Conservation (phyloP, 2,329 filamentous ascomycete genomes). For the Lasiodiplodia gonubiensis region DNA sequence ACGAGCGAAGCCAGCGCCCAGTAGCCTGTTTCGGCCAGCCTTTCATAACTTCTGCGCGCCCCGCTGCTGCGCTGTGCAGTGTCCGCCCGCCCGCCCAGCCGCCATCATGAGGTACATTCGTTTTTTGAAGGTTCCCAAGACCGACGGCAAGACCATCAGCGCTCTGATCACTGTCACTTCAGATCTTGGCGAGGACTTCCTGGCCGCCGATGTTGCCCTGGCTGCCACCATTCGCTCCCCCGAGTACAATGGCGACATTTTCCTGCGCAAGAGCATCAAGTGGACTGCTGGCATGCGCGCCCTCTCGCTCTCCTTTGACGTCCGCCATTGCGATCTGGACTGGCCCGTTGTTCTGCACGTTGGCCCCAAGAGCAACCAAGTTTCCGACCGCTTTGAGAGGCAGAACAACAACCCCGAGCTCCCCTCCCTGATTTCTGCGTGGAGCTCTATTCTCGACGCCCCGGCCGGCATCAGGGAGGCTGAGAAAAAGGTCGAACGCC, state of each 20-base stretch:
- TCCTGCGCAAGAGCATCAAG: constrained; percentile 49
- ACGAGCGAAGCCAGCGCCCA: background rate
- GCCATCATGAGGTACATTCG: constrained; percentile 63
- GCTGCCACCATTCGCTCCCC: constrained; percentile 45
- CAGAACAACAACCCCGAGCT: constrained; percentile 38
- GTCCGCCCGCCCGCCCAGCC: background rate
- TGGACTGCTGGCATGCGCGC: constrained; percentile 54
- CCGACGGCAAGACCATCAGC: constrained; percentile 52
- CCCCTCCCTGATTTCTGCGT: constrained; percentile 62
- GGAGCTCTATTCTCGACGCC: constrained; percentile 56
- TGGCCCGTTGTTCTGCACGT: constrained; percentile 51
- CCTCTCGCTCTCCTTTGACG: constrained; percentile 50
- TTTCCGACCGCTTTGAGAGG: constrained; percentile 39
- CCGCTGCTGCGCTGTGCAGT: constrained; percentile 8
- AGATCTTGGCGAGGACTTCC: constrained; percentile 70
- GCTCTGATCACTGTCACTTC: constrained; percentile 69
- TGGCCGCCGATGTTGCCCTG: constrained; percentile 55
- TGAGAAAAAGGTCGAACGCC: constrained; percentile 61
- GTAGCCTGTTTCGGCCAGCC: background rate
- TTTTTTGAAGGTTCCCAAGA: constrained; percentile 68
- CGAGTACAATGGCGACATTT: constrained; percentile 45
- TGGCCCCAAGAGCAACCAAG: constrained; percentile 38
- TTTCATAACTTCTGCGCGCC: constrained; percentile 5
- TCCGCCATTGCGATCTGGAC: constrained; percentile 46
- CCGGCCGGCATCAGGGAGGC: constrained; percentile 48